Conservation (phyloP, 176 grass and related monocot genomes). For the Eragrostis nindensis region DNA sequence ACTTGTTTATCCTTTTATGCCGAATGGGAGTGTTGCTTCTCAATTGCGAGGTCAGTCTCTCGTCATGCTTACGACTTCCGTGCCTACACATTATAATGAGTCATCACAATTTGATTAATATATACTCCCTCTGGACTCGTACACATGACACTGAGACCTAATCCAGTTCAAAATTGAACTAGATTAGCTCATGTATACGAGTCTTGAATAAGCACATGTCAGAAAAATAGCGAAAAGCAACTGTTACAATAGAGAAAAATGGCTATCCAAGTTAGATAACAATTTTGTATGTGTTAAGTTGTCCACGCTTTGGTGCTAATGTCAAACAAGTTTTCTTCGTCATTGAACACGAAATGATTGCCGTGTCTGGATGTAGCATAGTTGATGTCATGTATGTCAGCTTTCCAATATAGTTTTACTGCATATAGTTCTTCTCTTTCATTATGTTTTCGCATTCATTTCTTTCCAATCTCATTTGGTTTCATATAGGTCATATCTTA, state of each 20-base stretch:
- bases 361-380: background rate
- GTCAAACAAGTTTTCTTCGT: background rate
- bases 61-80: constrained; percentile 4
- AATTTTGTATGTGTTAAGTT: background rate
- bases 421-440: background rate
- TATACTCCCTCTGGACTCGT: background rate
- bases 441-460: background rate
- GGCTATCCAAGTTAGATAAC: background rate
- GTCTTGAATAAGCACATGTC: background rate
- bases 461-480: background rate
- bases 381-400: background rate
- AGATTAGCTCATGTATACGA: background rate
- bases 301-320: background rate
- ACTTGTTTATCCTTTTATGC: constrained; percentile 96
- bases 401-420: background rate
- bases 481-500: background rate
- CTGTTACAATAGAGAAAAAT: background rate
- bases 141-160: no score
- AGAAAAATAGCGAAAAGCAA: background rate
- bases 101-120: background rate
- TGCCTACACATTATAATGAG: constrained; percentile 4
- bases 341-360: background rate
- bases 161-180: background rate
- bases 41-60: constrained; percentile 75
- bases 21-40: constrained; percentile 97